Conservation (phyloP, 192 early-diverging fungal genomes). For the Coemansia sp. region DNA sequence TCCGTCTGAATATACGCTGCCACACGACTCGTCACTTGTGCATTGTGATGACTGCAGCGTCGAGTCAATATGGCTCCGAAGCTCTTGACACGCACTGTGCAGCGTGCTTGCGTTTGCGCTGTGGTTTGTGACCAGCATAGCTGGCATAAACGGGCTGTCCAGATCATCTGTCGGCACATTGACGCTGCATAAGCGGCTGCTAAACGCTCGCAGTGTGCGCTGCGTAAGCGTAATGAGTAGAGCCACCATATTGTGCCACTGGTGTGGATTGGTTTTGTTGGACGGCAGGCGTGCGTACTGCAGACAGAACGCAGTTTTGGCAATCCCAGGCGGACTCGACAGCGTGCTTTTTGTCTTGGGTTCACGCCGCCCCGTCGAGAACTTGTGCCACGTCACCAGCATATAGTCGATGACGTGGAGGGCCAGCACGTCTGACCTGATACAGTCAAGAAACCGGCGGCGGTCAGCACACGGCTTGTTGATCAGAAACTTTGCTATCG, state of each 20-base stretch:
- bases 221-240: conserved; percentile 30
- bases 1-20: neutral
- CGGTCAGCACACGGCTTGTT: neutral
- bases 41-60: neutral
- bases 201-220: conserved; percentile 21
- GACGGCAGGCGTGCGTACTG: conserved; percentile 10
- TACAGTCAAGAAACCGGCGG: conserved; percentile 13
- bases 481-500: conserved; percentile 15
- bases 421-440: conserved; percentile 23
- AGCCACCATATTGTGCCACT: conserved; percentile 21
- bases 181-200: conserved; percentile 23
- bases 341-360: neutral
- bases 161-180: conserved; percentile 7
- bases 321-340: conserved; percentile 11
- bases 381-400: conserved; percentile 20
- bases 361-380: neutral
- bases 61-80: neutral
- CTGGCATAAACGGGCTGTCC: neutral
- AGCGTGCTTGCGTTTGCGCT: neutral
- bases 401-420: conserved; percentile 29
- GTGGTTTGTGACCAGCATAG: conserved; percentile 4
- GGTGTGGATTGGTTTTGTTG: neutral
- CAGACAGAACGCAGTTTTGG: conserved; percentile 32
- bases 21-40: neutral
- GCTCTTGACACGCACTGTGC: neutral